Evolutionary conservation across 805 yeast genomes (phyloP), one percentile per base, ranked within the genome.

Genomic region (Kodamaea kakaduensis): DNA sequence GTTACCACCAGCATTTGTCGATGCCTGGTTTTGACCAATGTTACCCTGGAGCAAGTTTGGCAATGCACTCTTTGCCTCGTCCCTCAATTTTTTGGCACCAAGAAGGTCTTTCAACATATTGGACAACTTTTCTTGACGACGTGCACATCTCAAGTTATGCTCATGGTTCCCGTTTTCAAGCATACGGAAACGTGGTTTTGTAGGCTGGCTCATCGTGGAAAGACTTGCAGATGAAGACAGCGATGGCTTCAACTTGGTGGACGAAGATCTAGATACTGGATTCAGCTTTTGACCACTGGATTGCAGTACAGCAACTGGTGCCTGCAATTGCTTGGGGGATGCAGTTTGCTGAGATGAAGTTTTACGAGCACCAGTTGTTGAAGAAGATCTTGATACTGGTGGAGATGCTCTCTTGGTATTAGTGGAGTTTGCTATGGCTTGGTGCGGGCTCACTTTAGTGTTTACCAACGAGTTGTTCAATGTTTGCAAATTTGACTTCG

Each of bases 121-220:
- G 6, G 80, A 71, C 23, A 84, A 56, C 47, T 83, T 84, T 51
- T 84, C 94, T 56, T 84, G 90, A 47, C 94, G 67, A 54, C 78
- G 81, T 6, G 90, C 80, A 28, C 81, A 79, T 40, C 77, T 72
- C 41, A 90, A 66, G 53, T 77, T 78, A 58, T 90, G 98, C 50
- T 76, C 85, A 58, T 90, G 98, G 9, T 62, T 44, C 4, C 95
- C 94, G 46, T 81, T 81, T 32, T 79, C 86, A 32, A 64, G 61
- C 51, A 79, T 59, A 14, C 63, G 48, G 51, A 81, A 80, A 27
- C 89, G 48, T 1, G 75, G 75, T 31, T 59, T 58, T 6, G 17
- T 27, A 12, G 27, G 28, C 34, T 10, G 17, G 3, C 47, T 9
- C 14, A 34, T 17, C 8, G 30, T 32, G 16, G 37, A 19, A 6